Evolutionary conservation across 2,329 filamentous ascomycete genomes (phyloP), one percentile per base, ranked within the genome.

Genomic region (Chaetomium sp.): DNA sequence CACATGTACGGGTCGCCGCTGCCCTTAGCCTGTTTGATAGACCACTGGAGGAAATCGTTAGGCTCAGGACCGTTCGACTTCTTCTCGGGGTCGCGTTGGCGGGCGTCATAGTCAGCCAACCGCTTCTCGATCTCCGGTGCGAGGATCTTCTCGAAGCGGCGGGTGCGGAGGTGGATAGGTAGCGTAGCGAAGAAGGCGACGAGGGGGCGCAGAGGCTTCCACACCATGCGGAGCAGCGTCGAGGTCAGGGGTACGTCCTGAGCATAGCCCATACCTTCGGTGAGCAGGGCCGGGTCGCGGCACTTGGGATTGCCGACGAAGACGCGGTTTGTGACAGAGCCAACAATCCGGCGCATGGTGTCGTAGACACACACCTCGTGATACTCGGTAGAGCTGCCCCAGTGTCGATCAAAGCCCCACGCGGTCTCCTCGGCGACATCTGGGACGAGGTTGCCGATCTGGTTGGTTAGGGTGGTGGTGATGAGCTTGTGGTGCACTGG

Each of bases 391-490:
- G 59, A 57, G 12, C 37, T 58, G 10, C 66, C 68, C 64, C 63
- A 70, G 32, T 62, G 42, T 10, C 60, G 27, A n/a, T 65, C 63
- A 5, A 70, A 61, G 19, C 36, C 61, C 42, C 55, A 58, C 5
- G 52, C 60, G 5, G 60, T 61, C 62, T 71, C 68, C 8, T 69
- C 67, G 7, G 59, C 58, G 1, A 71, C 52, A 5, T 59, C 61
- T 36, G 67, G 66, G 41, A 69, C 60, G 12, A 70, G 59, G 52
- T 68, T 70, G 41, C 65, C 66, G 12, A 66, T 67, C 55, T 70
- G 63, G 12, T 62, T 59, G 4, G 68, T 70, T 14, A 70, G 57
- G 11, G 60, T 59, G 12, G 60, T 65, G 2, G 62, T 59, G 53
- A 70, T 62, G 44, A 69, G 55, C 36, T 62, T 62, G 14, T 65